A percentile compares a stretch with the other conserved stretches of the same genome.
phyloP scores from a whole-genome alignment of 805 yeast species.

The Teunomyces barrocoloradensis region DNA sequence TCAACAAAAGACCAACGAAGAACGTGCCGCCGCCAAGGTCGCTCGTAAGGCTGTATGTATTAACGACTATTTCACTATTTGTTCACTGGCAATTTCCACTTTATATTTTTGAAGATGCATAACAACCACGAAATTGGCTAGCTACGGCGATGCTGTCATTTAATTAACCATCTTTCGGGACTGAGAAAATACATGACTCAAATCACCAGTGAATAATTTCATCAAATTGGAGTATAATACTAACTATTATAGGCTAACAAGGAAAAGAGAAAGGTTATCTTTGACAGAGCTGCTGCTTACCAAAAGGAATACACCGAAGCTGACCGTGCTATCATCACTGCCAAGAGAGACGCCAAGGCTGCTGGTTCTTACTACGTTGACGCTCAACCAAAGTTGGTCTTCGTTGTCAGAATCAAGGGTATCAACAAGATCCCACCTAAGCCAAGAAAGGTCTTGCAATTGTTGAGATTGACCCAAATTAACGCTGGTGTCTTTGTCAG shows the following conservation, averaged over 20 bases:
- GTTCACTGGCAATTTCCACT: conserved; percentile 1
- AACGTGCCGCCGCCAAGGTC: conserved; percentile 76
- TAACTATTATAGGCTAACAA: conserved; percentile 41
- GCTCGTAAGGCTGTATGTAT: conserved; percentile 79
- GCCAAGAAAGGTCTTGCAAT: conserved; percentile 98
- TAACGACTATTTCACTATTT: background rate
- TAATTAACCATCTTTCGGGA: conserved; percentile 87
- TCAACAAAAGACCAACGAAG: conserved; percentile 71
- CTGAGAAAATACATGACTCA: conserved; percentile 42
- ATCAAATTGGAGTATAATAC: conserved; percentile 18
- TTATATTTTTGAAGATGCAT: conserved; percentile 47
- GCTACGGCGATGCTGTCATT: conserved; percentile 70
- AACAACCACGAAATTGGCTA: conserved; percentile 56
- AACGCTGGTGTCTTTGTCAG: conserved; percentile 94
- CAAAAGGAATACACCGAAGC: conserved; percentile 90
- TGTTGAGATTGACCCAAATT: conserved; percentile 89
- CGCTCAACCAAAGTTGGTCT: conserved; percentile 92
- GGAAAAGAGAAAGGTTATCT: conserved; percentile 65
- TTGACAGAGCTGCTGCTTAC: conserved; percentile 96
- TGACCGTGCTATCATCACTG: conserved; percentile 81
- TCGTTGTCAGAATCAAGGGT: conserved; percentile 99
- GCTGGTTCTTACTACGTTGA: conserved; percentile 91
- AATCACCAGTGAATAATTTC: background rate
- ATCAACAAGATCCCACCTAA: conserved; percentile 97
- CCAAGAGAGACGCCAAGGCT: conserved; percentile 93